Conservation (phyloP, 108 stramenopile genomes). For the Cyclotella kingstonii region DNA sequence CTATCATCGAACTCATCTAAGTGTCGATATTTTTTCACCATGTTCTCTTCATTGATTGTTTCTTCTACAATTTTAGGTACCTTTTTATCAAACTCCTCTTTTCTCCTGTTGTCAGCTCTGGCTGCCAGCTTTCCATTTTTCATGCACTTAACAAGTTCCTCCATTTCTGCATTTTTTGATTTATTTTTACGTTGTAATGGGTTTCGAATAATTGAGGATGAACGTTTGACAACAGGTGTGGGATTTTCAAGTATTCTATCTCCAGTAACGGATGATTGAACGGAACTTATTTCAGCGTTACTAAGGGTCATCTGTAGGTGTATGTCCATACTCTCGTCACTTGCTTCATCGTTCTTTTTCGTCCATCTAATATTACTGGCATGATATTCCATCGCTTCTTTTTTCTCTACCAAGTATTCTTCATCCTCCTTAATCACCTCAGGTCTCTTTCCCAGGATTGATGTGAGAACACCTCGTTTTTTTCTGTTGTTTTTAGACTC, state of each 20-base stretch:
- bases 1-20: background rate
- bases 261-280: slow-evolving; percentile 34
- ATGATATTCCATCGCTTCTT: background rate
- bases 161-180: slow-evolving; percentile 1
- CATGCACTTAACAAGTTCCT: slow-evolving; percentile 6
- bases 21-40: background rate
- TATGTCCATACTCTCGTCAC: slow-evolving; percentile 9
- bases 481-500: slow-evolving; percentile 8
- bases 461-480: background rate
- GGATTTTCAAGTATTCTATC: slow-evolving; percentile 6
- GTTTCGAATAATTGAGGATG: slow-evolving; percentile 20
- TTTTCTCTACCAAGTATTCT: slow-evolving; percentile 9
- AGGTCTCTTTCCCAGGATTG: slow-evolving; percentile 20
- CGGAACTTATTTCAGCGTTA: slow-evolving; percentile 24
- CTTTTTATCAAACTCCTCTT: slow-evolving; percentile 4
- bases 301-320: slow-evolving; percentile 31
- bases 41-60: background rate
- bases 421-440: slow-evolving; percentile 31
- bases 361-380: background rate
- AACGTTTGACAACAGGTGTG: slow-evolving; percentile 22
- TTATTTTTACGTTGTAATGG: slow-evolving; percentile 12
- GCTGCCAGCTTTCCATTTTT: slow-evolving; percentile 20
- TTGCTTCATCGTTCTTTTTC: background rate
- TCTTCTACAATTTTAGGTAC: background rate
- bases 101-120: slow-evolving; percentile 6